These are phyloP conservation scores for Citrullus mucosospermus DNA, from an alignment of 306 rosid genomes.

Conservation along the genomic window DNA sequence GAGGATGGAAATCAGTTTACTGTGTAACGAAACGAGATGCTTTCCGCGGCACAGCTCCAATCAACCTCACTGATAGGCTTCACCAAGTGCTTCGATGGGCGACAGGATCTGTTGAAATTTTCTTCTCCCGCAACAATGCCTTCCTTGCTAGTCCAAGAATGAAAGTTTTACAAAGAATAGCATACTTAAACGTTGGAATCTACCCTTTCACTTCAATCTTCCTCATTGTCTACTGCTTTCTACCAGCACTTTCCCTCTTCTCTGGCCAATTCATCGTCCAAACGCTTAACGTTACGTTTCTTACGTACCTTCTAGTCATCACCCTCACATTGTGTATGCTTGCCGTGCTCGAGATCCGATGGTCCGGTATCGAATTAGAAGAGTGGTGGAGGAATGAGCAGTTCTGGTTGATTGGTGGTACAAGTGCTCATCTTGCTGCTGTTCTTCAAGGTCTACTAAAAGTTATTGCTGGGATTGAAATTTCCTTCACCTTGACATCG, in stretches of 20 bases:
- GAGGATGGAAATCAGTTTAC: slow-evolving; percentile 94
- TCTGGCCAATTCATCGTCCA: slow-evolving; percentile 95
- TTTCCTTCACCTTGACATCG: slow-evolving; percentile 84
- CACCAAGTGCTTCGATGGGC: slow-evolving; percentile 98
- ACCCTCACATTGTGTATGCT: slow-evolving; percentile 69
- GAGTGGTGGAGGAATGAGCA: slow-evolving; percentile 99
- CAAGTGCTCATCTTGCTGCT: slow-evolving; percentile 95
- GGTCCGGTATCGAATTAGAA: slow-evolving; percentile 93
- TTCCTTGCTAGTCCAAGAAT: slow-evolving; percentile 68
- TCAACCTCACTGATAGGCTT: slow-evolving; percentile 84
- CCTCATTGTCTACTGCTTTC: slow-evolving; percentile 91
- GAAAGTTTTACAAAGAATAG: slow-evolving; percentile 75
- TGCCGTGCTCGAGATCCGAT: slow-evolving; percentile 78
- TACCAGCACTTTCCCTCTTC: slow-evolving; percentile 93
- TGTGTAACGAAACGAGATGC: slow-evolving; percentile 96
- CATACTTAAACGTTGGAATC: slow-evolving; percentile 93
- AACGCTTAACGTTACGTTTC: slow-evolving; percentile 71
- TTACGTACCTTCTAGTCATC: slow-evolving; percentile 58
- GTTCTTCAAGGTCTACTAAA: slow-evolving; percentile 86
- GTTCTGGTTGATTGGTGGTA: slow-evolving; percentile 96
- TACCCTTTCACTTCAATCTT: slow-evolving; percentile 93
- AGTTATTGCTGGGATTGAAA: slow-evolving; percentile 89
- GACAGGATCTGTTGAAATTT: slow-evolving; percentile 92
- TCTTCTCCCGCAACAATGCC: slow-evolving; percentile 94
- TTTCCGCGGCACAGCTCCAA: slow-evolving; percentile 93